Percentiles rank a stretch among this genome's conserved stretches.
Conservation (phyloP, 345 rosid genomes). For the Populus euphratica region DNA sequence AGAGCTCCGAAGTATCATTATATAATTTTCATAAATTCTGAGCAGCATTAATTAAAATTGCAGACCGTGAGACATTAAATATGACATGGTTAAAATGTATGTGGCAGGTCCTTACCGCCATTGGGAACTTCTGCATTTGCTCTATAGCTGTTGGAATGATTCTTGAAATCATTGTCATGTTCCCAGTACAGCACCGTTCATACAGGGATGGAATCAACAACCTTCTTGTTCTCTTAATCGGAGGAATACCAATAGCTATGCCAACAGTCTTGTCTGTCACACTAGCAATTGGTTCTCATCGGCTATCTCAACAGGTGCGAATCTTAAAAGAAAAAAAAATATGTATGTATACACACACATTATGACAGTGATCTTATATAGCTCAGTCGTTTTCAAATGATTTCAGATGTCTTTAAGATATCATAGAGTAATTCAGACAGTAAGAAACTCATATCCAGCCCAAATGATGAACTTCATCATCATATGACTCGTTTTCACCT, state of each 20-base stretch:
- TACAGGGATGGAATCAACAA: slow-evolving; percentile 93
- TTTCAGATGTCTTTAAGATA: too few relatives aligned
- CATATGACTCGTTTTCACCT: slow-evolving; percentile 1
- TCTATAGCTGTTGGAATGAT: slow-evolving; percentile 93
- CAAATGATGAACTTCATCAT: not conserved
- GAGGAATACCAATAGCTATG: slow-evolving; percentile 99
- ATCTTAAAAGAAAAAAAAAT: slow-evolving; percentile 3
- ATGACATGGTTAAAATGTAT: slow-evolving; percentile 5
- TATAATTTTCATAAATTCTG: too few relatives aligned
- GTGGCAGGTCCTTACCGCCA: slow-evolving; percentile 80
- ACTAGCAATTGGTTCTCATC: slow-evolving; percentile 91
- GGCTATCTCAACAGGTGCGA: slow-evolving; percentile 86
- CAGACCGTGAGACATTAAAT: not conserved
- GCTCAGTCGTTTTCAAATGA: too few relatives aligned
- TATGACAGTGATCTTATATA: too few relatives aligned
- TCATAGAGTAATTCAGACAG: not conserved
- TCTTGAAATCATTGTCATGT: slow-evolving; percentile 93
- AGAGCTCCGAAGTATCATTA: too few relatives aligned
- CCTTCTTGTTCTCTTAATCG: slow-evolving; percentile 92
- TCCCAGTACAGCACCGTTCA: slow-evolving; percentile 70
- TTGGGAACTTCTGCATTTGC: slow-evolving; percentile 98
- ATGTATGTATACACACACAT: not conserved
- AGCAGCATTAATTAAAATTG: not conserved
- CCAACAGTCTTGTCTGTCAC: slow-evolving; percentile 96
- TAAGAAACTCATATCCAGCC: not conserved